A percentile compares a stretch with the other conserved stretches of the same genome.
Conservation (phyloP, 2,329 filamentous ascomycete species). For the Chrysosporium keratinophilum region DNA sequence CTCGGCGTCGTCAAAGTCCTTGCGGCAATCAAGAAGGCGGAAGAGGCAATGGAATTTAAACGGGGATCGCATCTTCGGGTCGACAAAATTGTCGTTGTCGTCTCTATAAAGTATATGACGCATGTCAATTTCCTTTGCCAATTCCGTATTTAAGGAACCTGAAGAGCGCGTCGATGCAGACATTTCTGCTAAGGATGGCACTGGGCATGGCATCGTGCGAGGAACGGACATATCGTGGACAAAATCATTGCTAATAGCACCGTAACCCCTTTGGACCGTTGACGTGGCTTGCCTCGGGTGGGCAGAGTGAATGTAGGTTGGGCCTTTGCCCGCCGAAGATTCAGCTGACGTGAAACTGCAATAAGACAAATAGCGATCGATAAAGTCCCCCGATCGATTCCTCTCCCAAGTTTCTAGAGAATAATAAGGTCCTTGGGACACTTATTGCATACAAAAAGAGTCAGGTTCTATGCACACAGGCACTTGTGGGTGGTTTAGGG, state of each 20-base stretch:
- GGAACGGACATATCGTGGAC: constrained; percentile 17
- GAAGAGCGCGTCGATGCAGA: constrained; percentile 24
- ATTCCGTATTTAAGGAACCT: constrained; percentile 25
- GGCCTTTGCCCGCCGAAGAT: not conserved
- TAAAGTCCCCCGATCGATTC: constrained; percentile 16
- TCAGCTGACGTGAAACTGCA: not conserved
- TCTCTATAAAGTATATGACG: constrained; percentile 24
- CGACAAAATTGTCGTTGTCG: constrained; percentile 24
- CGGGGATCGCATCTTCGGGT: constrained; percentile 10
- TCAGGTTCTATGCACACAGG: not conserved
- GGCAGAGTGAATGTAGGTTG: not conserved
- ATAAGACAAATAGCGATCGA: constrained; percentile 16
- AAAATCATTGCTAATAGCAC: constrained; percentile 3
- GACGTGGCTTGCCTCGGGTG: constrained; percentile 6
- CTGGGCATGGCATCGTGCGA: constrained; percentile 25
- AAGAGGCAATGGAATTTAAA: constrained; percentile 30
- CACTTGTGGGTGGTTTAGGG: not conserved
- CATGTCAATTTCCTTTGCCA: constrained; percentile 19
- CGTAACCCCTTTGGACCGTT: constrained; percentile 6
- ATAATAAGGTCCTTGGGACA: constrained; percentile 8
- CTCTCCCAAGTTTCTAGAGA: constrained; percentile 21
- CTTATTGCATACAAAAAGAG: not conserved
- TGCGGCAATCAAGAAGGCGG: constrained; percentile 36
- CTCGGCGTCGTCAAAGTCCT: constrained; percentile 30
- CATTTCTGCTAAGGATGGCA: constrained; percentile 27